Evolutionary conservation across 2,329 filamentous ascomycete species (phyloP), one percentile per base, ranked within the genome.

Genomic region (Aspergillaceae sp.): DNA sequence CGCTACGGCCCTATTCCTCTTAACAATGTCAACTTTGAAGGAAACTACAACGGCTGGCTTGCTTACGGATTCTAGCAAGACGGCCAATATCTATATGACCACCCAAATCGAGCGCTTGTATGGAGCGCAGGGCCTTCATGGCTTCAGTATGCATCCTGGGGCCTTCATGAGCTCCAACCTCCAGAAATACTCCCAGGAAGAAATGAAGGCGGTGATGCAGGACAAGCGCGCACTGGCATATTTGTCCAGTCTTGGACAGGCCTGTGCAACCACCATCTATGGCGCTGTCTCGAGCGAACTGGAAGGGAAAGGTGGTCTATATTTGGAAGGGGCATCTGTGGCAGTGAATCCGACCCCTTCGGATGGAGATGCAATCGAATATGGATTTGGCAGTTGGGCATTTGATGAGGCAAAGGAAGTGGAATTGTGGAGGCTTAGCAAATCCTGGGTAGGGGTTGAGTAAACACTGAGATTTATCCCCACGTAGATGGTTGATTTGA

Each of bases 61-160:
- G 63, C 71, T 0, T 80, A 80, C 48, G 70, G 64, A 0, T 70
- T 70, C 75, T 51, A 63, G 66, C 42, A 80, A 80, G 52, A 66
- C 68, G 0, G 75, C 76, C 8, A 76, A 74, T 47, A 67, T 78
- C 11, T 74, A 68, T 51, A 70, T 74, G 44, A 70, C 75, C 3
- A 76, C 73, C 48, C 67, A 76, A 46, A 65, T 79, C 28, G 74
- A 78, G 30, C 66, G 75, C 1, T 66, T 65, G 0, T 78, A 75
- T 50, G 72, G 69, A 2, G 28, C 56, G 0, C 53, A 60, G 3
- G 69, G 71, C 2, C 50, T 80, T 0, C 74, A 74, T 44, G 73
- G 66, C 0, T 56, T 62, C 10, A 65, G 64, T 19, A 45, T 76
- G 4, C 71, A 76, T 45, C 77, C 76, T 0, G 75, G 77, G 6